Percentiles rank a stretch among this genome's conserved stretches.
These are phyloP conservation scores for Apiospora pterosperma DNA, from an alignment of 2,329 filamentous ascomycete genomes.

Conservation along the genomic window DNA sequence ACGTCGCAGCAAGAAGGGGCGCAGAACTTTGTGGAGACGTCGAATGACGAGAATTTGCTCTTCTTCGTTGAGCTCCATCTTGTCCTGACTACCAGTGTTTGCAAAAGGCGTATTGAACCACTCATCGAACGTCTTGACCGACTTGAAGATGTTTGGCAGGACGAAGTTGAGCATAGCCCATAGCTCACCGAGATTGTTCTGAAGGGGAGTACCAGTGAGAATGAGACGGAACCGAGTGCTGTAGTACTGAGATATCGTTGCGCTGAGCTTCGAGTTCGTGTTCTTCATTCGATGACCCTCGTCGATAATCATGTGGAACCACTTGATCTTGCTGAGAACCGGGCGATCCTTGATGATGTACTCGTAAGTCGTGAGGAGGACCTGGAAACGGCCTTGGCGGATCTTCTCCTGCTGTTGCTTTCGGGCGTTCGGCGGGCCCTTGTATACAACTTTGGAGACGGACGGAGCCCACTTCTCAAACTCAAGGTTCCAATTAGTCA, in stretches of 20 bases:
- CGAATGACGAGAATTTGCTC: constrained; percentile 97
- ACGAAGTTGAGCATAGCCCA: constrained; percentile 99
- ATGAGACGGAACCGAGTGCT: constrained; percentile 92
- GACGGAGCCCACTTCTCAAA: constrained; percentile 98
- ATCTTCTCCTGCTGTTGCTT: constrained; percentile 93
- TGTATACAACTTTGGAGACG: constrained; percentile 87
- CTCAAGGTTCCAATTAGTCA: constrained; percentile 98
- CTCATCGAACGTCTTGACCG: constrained; percentile 96
- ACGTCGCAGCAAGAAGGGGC: constrained; percentile 95
- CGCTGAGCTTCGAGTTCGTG: constrained; percentile 89
- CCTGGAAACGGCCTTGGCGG: constrained; percentile 91
- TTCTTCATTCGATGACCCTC: constrained; percentile 99
- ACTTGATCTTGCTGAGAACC: constrained; percentile 95
- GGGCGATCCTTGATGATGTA: constrained; percentile 99
- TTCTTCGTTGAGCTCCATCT: constrained; percentile 99
- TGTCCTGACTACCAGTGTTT: constrained; percentile 95
- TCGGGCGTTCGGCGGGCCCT: constrained; percentile 83
- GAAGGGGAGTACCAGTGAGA: constrained; percentile 91
- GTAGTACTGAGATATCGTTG: constrained; percentile 93
- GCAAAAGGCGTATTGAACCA: constrained; percentile 99
- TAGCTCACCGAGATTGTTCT: constrained; percentile 93
- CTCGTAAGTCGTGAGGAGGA: constrained; percentile 95
- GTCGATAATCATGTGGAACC: constrained; percentile 99
- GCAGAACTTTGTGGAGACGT: constrained; percentile 94
- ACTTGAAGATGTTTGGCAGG: constrained; percentile 97